These are phyloP conservation scores for Pleurostoma richardsiae DNA, from an alignment of 2,329 filamentous ascomycete species.

Conservation along the genomic window DNA sequence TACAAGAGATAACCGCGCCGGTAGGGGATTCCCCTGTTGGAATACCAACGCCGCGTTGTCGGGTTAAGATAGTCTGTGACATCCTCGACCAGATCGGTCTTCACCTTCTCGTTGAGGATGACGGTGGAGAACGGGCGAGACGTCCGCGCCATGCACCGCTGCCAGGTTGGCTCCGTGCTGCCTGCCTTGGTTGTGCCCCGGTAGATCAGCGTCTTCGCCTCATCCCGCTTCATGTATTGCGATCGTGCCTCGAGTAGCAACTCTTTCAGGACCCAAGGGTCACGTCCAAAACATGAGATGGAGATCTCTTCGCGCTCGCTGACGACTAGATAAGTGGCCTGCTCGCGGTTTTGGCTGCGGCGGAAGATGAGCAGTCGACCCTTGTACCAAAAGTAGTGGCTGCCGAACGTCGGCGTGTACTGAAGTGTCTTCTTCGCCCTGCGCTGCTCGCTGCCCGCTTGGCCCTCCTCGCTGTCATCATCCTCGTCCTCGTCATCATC, in stretches of 20 bases:
- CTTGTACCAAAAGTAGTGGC: conserved; percentile 65
- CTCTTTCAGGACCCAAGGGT: conserved; percentile 56
- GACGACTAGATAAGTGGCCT: conserved; percentile 28
- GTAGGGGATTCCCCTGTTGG: conserved; percentile 79
- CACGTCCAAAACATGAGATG: conserved; percentile 57
- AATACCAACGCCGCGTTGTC: conserved; percentile 69
- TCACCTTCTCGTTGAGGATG: conserved; percentile 56
- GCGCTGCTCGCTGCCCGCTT: conserved; percentile 17
- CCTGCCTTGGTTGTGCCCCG: conserved; percentile 43
- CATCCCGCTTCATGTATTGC: conserved; percentile 51
- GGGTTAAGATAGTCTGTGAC: conserved; percentile 60
- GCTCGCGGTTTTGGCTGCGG: conserved; percentile 42
- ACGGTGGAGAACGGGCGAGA: conserved; percentile 61
- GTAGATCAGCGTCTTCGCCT: conserved; percentile 61
- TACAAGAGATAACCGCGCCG: conserved; percentile 77
- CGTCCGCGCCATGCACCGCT: conserved; percentile 56
- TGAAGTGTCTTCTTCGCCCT: conserved; percentile 40
- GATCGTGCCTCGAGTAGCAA: conserved; percentile 54
- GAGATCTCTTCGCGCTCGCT: conserved; percentile 54
- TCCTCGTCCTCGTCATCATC: conserved; percentile 41
- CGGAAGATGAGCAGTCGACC: conserved; percentile 53
- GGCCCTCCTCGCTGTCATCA: conserved; percentile 31
- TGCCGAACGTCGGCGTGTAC: conserved; percentile 65
- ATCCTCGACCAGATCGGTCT: conserved; percentile 55
- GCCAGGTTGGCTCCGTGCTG: conserved; percentile 45